Base-by-base conservation (phyloP, 176 grass and related monocot genomes). In the Oryza australiensis region DNA sequence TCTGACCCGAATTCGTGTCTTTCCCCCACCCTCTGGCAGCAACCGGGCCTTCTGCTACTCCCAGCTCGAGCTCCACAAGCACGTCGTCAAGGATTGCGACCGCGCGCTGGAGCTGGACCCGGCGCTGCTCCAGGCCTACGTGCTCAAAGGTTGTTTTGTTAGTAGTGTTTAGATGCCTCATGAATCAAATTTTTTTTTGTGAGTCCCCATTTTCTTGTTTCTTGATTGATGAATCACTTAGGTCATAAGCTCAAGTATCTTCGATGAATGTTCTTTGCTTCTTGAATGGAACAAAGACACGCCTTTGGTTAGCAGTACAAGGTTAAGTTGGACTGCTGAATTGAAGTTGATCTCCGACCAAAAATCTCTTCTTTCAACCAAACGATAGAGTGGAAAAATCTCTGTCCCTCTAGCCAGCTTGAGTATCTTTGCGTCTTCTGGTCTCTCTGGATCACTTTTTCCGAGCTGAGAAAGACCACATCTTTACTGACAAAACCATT, bases 11-110 rank as follows among this genome's bases (percentile, higher is more conserved):
- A 85, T 82, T 53, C 59, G 49, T 35, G 7, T 65, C 15, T 60
- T n/a, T n/a, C n/a, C n/a, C n/a, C n/a, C n/a, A n/a, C 74, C 14
- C 34, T 24, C 29, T 77, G 73, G 91, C 86, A 99, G 96, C 89
- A 99, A 99, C 83, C 84, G 91, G n/a, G 96, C 96, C 16, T 99
- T 95, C 74, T 99, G 93, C 86, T 99, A 99, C 80, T 95, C 87
- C 83, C 90, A 91, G 68, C 86, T 99, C 80, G 96, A 99, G 85
- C 87, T 99, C 78, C 90, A 99, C 85, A 99, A 99, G 74, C 96
- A 99, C 73, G 96, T 99, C 35, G 82, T 99, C 76, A 99, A 90
- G 89, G 96, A 99, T 77, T 99, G 93, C 55, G 93, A 95, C 79
- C 94, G 90, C 82, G 93, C 93, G 16, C 77, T 95, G 74, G 89